Conservation (phyloP, 1,139 yeast genomes). For the Yamadazyma sp. region DNA sequence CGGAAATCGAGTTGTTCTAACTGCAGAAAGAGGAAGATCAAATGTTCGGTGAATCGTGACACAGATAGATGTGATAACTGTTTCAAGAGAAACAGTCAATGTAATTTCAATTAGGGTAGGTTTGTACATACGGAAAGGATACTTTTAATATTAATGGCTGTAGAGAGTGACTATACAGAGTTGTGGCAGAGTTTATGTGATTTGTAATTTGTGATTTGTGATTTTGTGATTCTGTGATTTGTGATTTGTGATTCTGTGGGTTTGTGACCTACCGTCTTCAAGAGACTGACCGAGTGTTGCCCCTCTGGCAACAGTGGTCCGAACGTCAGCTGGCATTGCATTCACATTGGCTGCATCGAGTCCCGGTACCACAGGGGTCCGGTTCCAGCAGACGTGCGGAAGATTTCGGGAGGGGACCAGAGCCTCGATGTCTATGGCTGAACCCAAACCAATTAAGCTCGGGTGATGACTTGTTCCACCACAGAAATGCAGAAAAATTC, state of each 20-base stretch:
- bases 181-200: too few species aligned
- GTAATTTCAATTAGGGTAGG: constrained; percentile 25
- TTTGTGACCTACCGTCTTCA: too few species aligned
- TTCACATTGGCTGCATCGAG: not conserved
- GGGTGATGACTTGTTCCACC: not conserved
- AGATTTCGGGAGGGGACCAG: constrained; percentile 1
- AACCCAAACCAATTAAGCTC: not conserved
- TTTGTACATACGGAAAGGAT: not conserved
- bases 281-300: not conserved
- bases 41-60: constrained; percentile 32
- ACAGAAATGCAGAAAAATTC: not conserved
- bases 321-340: not conserved
- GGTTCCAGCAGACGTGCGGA: not conserved
- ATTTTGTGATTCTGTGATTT: too few species aligned
- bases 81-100: constrained; percentile 32
- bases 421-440: constrained; percentile 2
- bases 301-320: not conserved
- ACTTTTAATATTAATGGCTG: not conserved
- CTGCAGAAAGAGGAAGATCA: constrained; percentile 41
- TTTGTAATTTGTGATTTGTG: too few species aligned
- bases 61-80: constrained; percentile 38
- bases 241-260: too few species aligned
- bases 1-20: constrained; percentile 37
- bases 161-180: too few species aligned
- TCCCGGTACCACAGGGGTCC: constrained; percentile 2